Conservation (phyloP, 306 rosid species). For the Datisca glomerata region DNA sequence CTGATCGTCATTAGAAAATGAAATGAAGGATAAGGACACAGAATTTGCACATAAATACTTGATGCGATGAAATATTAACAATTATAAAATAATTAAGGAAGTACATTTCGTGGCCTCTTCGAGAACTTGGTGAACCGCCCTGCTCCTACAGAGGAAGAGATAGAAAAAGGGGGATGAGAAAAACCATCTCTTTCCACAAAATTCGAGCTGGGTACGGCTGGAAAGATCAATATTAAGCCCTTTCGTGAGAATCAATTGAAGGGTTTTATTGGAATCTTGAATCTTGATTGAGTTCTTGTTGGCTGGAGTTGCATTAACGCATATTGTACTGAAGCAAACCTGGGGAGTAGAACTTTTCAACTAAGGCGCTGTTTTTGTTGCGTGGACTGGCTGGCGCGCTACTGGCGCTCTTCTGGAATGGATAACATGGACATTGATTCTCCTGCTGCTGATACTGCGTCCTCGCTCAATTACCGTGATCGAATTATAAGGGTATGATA, state of each 20-base stretch:
- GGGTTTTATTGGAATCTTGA: conserved; percentile 12
- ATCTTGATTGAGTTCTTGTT: background rate
- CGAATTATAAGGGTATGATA: conserved; percentile 51
- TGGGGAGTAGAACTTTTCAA: conserved; percentile 48
- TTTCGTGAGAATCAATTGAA: conserved; percentile 2
- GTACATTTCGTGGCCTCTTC: too few relatives aligned
- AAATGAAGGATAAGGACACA: too few relatives aligned
- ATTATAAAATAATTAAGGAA: too few relatives aligned
- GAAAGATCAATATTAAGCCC: background rate
- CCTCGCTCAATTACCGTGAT: conserved; percentile 45
- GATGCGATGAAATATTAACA: too few relatives aligned
- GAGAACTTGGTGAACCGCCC: background rate
- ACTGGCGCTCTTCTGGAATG: conserved; percentile 35
- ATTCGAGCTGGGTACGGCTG: background rate
- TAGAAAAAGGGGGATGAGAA: background rate
- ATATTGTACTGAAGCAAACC: conserved; percentile 22
- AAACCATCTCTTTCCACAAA: background rate
- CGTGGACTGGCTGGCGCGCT: conserved; percentile 36
- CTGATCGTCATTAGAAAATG: too few relatives aligned
- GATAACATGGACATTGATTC: conserved; percentile 64
- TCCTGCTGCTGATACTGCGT: conserved; percentile 31
- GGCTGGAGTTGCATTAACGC: conserved; percentile 4
- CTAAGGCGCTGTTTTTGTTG: conserved; percentile 40
- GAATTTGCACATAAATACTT: too few relatives aligned
- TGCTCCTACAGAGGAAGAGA: background rate